These are phyloP conservation scores for Zoysia matrella DNA, from an alignment of 202 grass and related monocot genomes.

Conservation along the genomic window DNA sequence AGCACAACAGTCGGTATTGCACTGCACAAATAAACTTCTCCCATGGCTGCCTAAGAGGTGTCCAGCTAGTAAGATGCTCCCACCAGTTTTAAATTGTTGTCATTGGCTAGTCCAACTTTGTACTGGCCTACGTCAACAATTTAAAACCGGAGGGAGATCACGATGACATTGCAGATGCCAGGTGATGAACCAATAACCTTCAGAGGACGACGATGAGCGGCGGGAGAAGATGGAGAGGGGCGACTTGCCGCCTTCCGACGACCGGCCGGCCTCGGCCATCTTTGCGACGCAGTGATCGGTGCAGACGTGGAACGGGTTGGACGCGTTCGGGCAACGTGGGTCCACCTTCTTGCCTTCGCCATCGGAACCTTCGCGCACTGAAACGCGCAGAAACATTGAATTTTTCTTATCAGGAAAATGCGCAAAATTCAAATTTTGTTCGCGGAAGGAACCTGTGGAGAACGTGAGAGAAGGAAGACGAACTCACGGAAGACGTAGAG, in stretches of 20 bases:
- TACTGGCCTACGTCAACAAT: too few relatives aligned
- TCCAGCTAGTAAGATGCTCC: neutral
- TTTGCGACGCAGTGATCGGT: constrained; percentile 69
- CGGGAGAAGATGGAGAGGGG: constrained; percentile 70
- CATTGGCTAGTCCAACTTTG: too few relatives aligned
- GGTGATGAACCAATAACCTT: constrained; percentile 45
- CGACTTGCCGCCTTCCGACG: constrained; percentile 55
- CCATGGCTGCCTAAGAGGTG: neutral
- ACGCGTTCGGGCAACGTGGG: constrained; percentile 69
- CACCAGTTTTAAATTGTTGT: too few relatives aligned
- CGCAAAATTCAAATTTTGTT: neutral
- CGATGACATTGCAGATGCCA: neutral
- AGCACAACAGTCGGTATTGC: neutral
- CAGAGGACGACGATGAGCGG: constrained; percentile 58
- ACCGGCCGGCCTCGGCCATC: constrained; percentile 42
- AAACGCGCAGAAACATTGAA: neutral
- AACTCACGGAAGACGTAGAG: constrained; percentile 74
- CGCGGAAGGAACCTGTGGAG: too few relatives aligned
- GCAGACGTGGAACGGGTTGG: constrained; percentile 88
- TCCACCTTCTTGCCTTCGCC: constrained; percentile 73
- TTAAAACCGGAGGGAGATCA: too few relatives aligned
- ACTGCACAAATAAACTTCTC: neutral
- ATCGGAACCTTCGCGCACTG: constrained; percentile 61
- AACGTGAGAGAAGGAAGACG: neutral
- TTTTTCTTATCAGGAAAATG: too few relatives aligned